Conservation (phyloP, 169 alveolate genomes). For the Cryptosporidium baileyi region DNA sequence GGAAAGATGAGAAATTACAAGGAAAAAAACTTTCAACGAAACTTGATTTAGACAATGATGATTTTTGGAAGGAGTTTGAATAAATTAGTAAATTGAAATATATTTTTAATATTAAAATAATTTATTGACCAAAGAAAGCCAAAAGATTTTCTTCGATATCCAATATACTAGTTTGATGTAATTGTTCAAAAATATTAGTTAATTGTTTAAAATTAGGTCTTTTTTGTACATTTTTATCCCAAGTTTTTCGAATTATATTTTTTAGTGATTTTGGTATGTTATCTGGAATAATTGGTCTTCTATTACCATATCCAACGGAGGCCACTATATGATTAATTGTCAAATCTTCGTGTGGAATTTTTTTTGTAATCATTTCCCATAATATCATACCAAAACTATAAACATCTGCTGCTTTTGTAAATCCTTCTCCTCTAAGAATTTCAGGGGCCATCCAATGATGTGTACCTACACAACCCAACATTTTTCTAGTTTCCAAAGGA, state of each 20-base stretch:
- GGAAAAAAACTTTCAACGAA: slow-evolving; percentile 29
- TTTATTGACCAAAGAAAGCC: slow-evolving; percentile 62
- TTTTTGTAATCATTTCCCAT: slow-evolving; percentile 84
- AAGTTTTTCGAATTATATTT: slow-evolving; percentile 22
- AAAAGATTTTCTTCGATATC: slow-evolving; percentile 57
- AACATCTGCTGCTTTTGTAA: slow-evolving; percentile 81
- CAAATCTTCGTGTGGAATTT: slow-evolving; percentile 79
- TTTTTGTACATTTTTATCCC: slow-evolving; percentile 28
- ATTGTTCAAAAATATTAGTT: slow-evolving; percentile 35
- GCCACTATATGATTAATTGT: slow-evolving; percentile 74
- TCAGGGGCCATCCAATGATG: slow-evolving; percentile 91
- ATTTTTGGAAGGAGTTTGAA: slow-evolving; percentile 69
- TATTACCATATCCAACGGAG: slow-evolving; percentile 73
- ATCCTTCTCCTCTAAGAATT: slow-evolving; percentile 81
- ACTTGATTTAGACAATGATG: slow-evolving; percentile 52
- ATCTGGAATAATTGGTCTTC: slow-evolving; percentile 22
- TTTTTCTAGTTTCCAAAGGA: slow-evolving; percentile 71
- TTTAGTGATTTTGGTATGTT: slow-evolving; percentile 20
- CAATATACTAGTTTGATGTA: slow-evolving; percentile 44
- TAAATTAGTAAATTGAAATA: neutral
- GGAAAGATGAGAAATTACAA: neutral
- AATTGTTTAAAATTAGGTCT: slow-evolving; percentile 57
- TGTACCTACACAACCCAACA: slow-evolving; percentile 81
- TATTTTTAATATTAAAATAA: neutral
- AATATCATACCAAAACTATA: slow-evolving; percentile 82